Percentiles rank a stretch among this genome's conserved stretches.
phyloP scores from a whole-genome alignment of 2,329 filamentous ascomycete species.

The Botrytis paeoniae region DNA sequence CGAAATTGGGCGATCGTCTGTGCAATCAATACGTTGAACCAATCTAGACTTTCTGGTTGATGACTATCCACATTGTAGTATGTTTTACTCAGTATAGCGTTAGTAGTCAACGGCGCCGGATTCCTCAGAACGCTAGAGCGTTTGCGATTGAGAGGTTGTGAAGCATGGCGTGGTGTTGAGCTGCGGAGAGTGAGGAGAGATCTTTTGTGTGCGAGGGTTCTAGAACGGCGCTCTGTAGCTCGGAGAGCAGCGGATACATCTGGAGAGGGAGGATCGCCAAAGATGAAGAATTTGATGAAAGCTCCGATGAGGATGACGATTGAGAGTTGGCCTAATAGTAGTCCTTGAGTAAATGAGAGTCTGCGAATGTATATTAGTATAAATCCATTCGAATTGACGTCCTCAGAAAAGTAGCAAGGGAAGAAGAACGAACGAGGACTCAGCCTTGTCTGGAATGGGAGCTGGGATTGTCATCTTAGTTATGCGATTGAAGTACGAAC shows the following conservation, averaged over 20 bases:
- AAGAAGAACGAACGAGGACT: slow-evolving; percentile 42
- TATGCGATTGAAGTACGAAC: not conserved
- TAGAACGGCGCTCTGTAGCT: slow-evolving; percentile 69
- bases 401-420: not conserved
- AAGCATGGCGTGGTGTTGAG: slow-evolving; percentile 36
- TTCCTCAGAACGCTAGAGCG: slow-evolving; percentile 71
- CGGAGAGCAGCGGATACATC: slow-evolving; percentile 75
- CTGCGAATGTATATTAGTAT: slow-evolving; percentile 44
- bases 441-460: slow-evolving; percentile 30
- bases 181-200: slow-evolving; percentile 63
- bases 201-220: slow-evolving; percentile 72
- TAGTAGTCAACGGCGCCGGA: slow-evolving; percentile 77
- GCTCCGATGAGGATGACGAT: slow-evolving; percentile 86
- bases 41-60: slow-evolving; percentile 93
- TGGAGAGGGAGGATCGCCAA: slow-evolving; percentile 84
- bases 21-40: slow-evolving; percentile 97
- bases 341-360: slow-evolving; percentile 87
- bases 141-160: slow-evolving; percentile 55
- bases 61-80: slow-evolving; percentile 97
- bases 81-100: slow-evolving; percentile 90
- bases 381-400: slow-evolving; percentile 9
- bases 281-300: slow-evolving; percentile 99
- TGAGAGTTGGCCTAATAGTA: slow-evolving; percentile 89
- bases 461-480: slow-evolving; percentile 17
- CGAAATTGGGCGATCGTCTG: slow-evolving; percentile 96